Conservation (phyloP, 2,329 filamentous ascomycete genomes). For the Aspergillus sp. region DNA sequence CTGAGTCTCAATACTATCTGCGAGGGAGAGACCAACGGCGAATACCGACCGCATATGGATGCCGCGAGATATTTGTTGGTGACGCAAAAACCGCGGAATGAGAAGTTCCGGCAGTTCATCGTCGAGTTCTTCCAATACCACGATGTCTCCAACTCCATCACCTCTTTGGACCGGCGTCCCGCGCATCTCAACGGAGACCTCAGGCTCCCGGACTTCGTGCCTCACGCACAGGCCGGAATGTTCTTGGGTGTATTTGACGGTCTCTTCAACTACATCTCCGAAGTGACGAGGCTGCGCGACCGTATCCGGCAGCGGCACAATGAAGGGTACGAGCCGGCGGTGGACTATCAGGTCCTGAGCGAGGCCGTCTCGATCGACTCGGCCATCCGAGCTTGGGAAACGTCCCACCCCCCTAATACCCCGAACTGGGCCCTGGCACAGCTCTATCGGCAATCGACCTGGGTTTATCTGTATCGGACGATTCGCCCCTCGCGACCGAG, state of each 20-base stretch:
- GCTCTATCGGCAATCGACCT: constrained; percentile 62
- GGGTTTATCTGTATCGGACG: constrained; percentile 64
- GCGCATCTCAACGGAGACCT: constrained; percentile 55
- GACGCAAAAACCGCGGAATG: constrained; percentile 58
- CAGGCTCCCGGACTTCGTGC: constrained; percentile 54
- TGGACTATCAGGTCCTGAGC: constrained; percentile 72
- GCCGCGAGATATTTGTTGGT: constrained; percentile 72
- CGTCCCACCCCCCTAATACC: constrained; percentile 53
- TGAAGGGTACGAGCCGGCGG: constrained; percentile 61
- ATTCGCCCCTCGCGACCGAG: constrained; percentile 57
- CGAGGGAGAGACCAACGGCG: constrained; percentile 61
- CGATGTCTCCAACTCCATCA: constrained; percentile 59
- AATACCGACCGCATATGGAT: constrained; percentile 77
- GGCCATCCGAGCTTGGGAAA: constrained; percentile 72
- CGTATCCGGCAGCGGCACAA: constrained; percentile 68
- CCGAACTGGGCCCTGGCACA: constrained; percentile 58
- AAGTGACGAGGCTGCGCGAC: constrained; percentile 76
- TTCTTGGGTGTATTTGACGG: constrained; percentile 81
- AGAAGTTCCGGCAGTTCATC: constrained; percentile 70
- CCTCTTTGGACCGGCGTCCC: constrained; percentile 53
- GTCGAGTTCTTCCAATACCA: constrained; percentile 84
- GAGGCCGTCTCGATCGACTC: constrained; percentile 74
- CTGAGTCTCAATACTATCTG: constrained; percentile 62
- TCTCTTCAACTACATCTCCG: constrained; percentile 73
- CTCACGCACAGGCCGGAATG: constrained; percentile 56